Evolutionary conservation across 2,329 filamentous ascomycete genomes (phyloP), one percentile per base, ranked within the genome.

Genomic region (Aspergillus spinulosporus): DNA sequence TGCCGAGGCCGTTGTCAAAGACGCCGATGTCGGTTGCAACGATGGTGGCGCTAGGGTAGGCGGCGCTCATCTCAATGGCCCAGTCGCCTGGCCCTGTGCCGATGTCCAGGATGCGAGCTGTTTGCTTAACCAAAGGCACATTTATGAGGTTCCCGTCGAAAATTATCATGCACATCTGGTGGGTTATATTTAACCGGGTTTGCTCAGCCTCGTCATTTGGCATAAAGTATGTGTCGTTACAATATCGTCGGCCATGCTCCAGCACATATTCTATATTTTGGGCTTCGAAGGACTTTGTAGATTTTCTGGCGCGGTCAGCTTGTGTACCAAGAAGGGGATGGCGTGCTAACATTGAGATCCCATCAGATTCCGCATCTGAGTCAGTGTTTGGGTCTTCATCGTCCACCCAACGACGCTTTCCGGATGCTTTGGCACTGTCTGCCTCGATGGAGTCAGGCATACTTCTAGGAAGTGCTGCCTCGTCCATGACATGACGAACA

Each of bases 161-260:
- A 40, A 76, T 50, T 21, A 71, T 79, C 4, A 86, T 72, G 64
- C 84, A 87, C 46, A 87, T 81, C 66, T 87, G 84, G 61, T 88
- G 84, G 37, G 84, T 75, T 51, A 88, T 76, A 56, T 82, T 80
- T 49, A 87, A 70, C 42, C 86, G 82, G 45, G 84, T 83, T 68
- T 87, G 84, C 66, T 88, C 86, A 45, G 79, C 72, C 45, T 87
- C 82, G 64, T 88, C 86, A 68, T 87, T 87, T 11, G 86, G 86
- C 79, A 88, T 85, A 67, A 78, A 84, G 65, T 87, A 88, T 34
- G 78, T 77, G 34, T 81, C 76, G 64, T 86, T 85, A 66, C 85
- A 86, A 61, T 86, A 82, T 28, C 72, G 79, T 21, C 86, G 82
- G 43, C 80, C 83, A 70, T 88, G 82, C 59, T 88, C 84, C 58